Conservation (phyloP, 139 green algal genomes). For the Auxenochlorella pyrenoidosa region DNA sequence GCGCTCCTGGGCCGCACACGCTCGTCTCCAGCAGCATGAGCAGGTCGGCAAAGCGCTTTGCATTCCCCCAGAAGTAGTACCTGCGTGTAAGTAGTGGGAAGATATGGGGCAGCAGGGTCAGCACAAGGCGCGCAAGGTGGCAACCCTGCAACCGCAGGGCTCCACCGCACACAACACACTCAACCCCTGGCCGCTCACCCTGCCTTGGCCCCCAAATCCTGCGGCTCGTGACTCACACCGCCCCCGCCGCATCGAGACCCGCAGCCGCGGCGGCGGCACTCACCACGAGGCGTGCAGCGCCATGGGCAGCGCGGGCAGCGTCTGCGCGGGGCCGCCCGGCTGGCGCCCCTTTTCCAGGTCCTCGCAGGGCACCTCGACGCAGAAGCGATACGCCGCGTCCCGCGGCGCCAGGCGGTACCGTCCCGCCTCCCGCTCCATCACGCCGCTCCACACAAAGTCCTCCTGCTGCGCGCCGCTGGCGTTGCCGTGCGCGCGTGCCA, state of each 20-base stretch:
- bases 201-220: not conserved
- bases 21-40: conserved; percentile 13
- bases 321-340: conserved; percentile 3
- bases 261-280: not conserved
- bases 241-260: too few relatives aligned
- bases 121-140: too few relatives aligned
- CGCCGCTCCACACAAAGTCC: conserved; percentile 17
- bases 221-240: not conserved
- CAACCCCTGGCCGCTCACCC: not conserved
- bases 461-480: conserved; percentile 26
- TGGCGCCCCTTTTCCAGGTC: conserved; percentile 13
- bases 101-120: not conserved
- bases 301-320: conserved; percentile 19
- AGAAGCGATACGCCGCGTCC: conserved; percentile 20
- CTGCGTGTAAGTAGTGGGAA: not conserved
- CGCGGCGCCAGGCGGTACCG: conserved; percentile 16
- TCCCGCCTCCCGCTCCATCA: not conserved
- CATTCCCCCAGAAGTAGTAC: conserved; percentile 27
- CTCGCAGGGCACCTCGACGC: conserved; percentile 29
- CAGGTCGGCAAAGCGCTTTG: conserved; percentile 21
- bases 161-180: too few relatives aligned
- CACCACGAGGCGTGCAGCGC: conserved; percentile 32
- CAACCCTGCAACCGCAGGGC: too few relatives aligned
- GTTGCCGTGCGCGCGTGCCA: not conserved
- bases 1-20: conserved; percentile 7